These are phyloP conservation scores for Sphagnum contortum DNA, from an alignment of 225 moss, liverwort and hornwort species.

Conservation along the genomic window DNA sequence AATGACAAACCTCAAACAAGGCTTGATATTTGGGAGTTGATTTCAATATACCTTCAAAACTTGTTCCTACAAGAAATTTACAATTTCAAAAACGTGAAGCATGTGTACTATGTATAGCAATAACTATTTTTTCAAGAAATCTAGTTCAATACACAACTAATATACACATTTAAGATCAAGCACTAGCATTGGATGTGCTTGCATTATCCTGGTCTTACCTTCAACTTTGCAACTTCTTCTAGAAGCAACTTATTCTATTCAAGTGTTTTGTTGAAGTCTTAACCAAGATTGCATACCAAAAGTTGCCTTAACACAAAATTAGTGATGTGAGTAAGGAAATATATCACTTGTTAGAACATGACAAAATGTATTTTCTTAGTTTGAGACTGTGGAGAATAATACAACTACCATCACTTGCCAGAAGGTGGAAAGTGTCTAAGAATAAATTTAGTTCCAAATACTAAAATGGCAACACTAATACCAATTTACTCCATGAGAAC, in stretches of 20 bases:
- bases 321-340: no score
- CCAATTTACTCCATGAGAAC: slow-evolving; percentile 42
- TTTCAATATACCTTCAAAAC: slow-evolving; percentile 57
- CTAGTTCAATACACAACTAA: no score
- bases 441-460: slow-evolving; percentile 74
- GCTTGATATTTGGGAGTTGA: slow-evolving; percentile 58
- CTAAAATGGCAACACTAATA: slow-evolving; percentile 58
- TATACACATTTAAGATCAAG: no score
- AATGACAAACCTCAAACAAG: slow-evolving; percentile 62
- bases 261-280: slow-evolving; percentile 47
- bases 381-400: no score
- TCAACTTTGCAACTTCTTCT: slow-evolving; percentile 63
- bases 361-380: no score
- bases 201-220: slow-evolving; percentile 16
- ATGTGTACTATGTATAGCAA: not conserved
- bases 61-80: slow-evolving; percentile 45
- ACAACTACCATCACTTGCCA: slow-evolving; percentile 37
- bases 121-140: not conserved
- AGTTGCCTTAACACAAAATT: no score
- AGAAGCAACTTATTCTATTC: slow-evolving; percentile 52
- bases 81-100: not conserved
- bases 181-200: no score
- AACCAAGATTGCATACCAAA: slow-evolving; percentile 41
- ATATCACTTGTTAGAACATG: no score
- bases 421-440: slow-evolving; percentile 86